Conservation (phyloP, 768 basidiomycete genomes). For the Kwoniella bestiolae region DNA sequence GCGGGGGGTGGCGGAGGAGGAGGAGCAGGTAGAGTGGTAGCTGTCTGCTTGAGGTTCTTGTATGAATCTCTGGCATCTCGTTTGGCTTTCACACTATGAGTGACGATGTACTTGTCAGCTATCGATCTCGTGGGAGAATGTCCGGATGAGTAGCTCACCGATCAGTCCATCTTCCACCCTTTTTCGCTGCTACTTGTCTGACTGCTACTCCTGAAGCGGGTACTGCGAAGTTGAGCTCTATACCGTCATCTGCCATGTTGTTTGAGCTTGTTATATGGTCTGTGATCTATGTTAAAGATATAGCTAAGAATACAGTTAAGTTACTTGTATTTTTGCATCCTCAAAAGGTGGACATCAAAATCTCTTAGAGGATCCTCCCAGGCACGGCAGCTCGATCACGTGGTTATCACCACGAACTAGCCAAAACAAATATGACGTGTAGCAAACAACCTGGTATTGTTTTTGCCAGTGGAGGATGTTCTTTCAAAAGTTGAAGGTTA, state of each 20-base stretch:
- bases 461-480: conserved; percentile 12
- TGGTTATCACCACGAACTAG: conserved; percentile 7
- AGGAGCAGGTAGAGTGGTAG: conserved; percentile 27
- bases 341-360: conserved; percentile 15
- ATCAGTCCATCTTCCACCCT: conserved; percentile 61
- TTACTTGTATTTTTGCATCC: background rate
- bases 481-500: background rate
- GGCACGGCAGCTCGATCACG: background rate
- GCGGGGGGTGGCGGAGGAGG: conserved; percentile 5
- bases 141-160: conserved; percentile 61
- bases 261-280: too few relatives aligned
- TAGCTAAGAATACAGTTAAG: too few relatives aligned
- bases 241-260: conserved; percentile 65
- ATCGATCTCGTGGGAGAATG: conserved; percentile 5
- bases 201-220: conserved; percentile 26
- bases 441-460: background rate
- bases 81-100: conserved; percentile 62
- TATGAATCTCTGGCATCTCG: conserved; percentile 17
- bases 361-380: conserved; percentile 10
- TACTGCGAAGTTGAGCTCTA: conserved; percentile 71
- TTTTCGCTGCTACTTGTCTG: conserved; percentile 40
- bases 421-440: conserved; percentile 1
- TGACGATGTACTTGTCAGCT: conserved; percentile 23
- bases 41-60: conserved; percentile 55
- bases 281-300: background rate